Percentiles rank a stretch among this genome's conserved stretches.
Evolutionary conservation across 768 basidiomycete genomes (phyloP).

Genomic region (Goffeauzyma gilvescens): DNA sequence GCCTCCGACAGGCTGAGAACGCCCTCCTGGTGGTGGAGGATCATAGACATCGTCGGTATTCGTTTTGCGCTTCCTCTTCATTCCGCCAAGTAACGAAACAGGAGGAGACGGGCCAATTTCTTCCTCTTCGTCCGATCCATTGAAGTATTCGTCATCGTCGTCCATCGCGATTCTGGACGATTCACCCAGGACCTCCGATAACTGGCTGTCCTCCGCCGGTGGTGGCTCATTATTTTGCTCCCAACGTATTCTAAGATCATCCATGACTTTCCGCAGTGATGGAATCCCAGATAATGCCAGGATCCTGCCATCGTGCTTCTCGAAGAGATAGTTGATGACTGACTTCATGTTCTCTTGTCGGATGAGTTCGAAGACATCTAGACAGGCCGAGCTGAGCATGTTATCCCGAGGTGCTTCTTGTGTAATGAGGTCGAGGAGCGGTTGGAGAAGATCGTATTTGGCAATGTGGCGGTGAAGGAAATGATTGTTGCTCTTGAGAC

Average conservation of each 20-base stretch:
- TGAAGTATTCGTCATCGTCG: slow-evolving; percentile 89
- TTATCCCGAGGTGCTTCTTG: slow-evolving; percentile 75
- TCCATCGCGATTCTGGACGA: slow-evolving; percentile 37
- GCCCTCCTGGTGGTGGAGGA: slow-evolving; percentile 26
- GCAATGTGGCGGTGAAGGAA: slow-evolving; percentile 53
- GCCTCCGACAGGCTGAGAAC: slow-evolving; percentile 30
- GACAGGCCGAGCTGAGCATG: slow-evolving; percentile 78
- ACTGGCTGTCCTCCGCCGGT: slow-evolving; percentile 32
- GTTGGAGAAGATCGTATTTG: slow-evolving; percentile 65
- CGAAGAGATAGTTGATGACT: slow-evolving; percentile 65
- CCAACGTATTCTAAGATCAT: slow-evolving; percentile 36
- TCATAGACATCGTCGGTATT: neutral
- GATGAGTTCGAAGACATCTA: slow-evolving; percentile 86
- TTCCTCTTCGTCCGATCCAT: slow-evolving; percentile 61
- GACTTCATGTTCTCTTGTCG: slow-evolving; percentile 81
- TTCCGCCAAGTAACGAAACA: slow-evolving; percentile 8
- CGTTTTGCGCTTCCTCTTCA: slow-evolving; percentile 19
- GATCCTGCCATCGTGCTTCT: slow-evolving; percentile 48
- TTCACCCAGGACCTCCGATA: slow-evolving; percentile 35
- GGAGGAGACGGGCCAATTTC: slow-evolving; percentile 15
- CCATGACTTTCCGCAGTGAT: slow-evolving; percentile 38
- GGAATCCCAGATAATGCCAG: slow-evolving; percentile 49
- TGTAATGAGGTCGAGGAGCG: slow-evolving; percentile 64
- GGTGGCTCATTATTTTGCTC: slow-evolving; percentile 71
- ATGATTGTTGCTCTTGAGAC: slow-evolving; percentile 51